Base-by-base conservation (phyloP, 2,329 filamentous ascomycete species). In the Xylariomycetidae sp. region DNA sequence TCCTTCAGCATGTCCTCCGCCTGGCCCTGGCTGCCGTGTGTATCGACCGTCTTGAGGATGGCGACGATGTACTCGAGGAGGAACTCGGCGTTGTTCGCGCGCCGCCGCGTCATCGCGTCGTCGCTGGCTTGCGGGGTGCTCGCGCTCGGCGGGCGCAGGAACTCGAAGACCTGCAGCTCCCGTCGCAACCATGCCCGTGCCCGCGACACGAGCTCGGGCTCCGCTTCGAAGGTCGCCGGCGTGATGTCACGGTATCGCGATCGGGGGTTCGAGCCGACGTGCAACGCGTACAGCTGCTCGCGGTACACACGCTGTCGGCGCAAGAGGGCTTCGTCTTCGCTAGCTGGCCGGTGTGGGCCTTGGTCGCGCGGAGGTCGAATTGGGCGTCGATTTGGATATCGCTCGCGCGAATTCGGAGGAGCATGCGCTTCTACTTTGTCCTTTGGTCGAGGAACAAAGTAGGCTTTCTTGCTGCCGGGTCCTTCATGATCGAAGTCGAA, bases 41-140 rank as follows among this genome's bases (percentile, higher is more conserved):
- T 70, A 50, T 95, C 87, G 12, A 92, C 76, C 1, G 79, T 85
- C 55, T 85, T 89, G 38, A 95, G 61, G 15, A 95, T 83, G 8
- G 83, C 82, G 25, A 95, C 62, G 33, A 94, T 76, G 55, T 93
- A 95, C 50, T 93, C 85, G 8, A 95, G 70, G 9, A 95, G 59
- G 42, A 89, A 94, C 51, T 94, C 88, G 6, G 82, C 76, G 49
- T 89, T 90, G 44, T 75, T 80, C 5, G 72, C 72, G 25, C 75
- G 62, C 23, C 72, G 63, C 46, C 52, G 34, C 35, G 53, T 43
- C 42, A 49, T 49, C 35, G 39, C 32, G 34, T 48, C 37, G 12
- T 44, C 43, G 19, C 43, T 44, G 9, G 32, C 34, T 26, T 47
- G 48, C 6, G 38, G 27, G 37, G 37, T 48, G 31, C 31, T 52